phyloP scores from a whole-genome alignment of 2,329 filamentous ascomycete species.

The Ophiosphaerella herpotricha region DNA sequence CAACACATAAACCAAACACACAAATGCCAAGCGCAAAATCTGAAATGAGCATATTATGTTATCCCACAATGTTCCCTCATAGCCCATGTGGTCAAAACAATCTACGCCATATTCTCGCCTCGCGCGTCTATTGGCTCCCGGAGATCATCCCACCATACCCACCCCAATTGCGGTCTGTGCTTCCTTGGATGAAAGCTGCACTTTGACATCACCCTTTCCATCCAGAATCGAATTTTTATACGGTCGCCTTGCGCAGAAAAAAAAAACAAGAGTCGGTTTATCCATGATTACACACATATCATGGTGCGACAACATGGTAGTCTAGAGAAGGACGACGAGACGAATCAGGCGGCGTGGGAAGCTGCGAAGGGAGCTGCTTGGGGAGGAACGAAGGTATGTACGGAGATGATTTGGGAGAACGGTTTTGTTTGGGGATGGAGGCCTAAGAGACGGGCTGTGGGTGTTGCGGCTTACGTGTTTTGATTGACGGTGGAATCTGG shows the following conservation, averaged over 20 bases:
- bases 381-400: slow-evolving; percentile 66
- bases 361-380: slow-evolving; percentile 68
- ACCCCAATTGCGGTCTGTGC: slow-evolving; percentile 8
- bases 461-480: too few species aligned
- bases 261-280: not conserved
- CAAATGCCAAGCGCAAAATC: too few species aligned
- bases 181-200: slow-evolving; percentile 7
- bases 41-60: too few species aligned
- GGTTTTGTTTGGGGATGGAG: too few species aligned
- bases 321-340: slow-evolving; percentile 66
- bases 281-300: not conserved
- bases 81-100: too few species aligned
- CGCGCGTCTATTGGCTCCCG: too few species aligned
- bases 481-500: too few species aligned
- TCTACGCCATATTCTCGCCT: too few species aligned
- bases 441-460: too few species aligned
- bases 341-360: slow-evolving; percentile 72
- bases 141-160: too few species aligned
- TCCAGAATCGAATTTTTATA: not conserved
- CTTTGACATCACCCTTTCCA: slow-evolving; percentile 23
- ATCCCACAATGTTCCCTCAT: too few species aligned
- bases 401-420: not conserved
- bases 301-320: slow-evolving; percentile 59
- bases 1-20: not conserved
- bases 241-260: not conserved